Evolutionary conservation across 2,329 filamentous ascomycete genomes (phyloP).

Genomic region (Paradendryphiella salina): DNA sequence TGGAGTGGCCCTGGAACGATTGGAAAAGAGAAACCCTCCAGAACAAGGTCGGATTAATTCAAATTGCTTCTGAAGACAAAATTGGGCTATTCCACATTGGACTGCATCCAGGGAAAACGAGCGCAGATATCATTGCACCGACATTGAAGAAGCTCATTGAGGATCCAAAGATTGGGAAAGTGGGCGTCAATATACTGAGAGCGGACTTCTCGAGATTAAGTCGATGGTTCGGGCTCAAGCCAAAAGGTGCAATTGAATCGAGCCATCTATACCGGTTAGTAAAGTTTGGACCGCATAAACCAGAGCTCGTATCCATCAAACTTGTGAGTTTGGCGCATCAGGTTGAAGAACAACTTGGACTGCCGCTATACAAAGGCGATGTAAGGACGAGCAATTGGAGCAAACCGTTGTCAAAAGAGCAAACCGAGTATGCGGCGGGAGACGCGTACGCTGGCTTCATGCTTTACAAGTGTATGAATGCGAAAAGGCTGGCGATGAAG

Average conservation of each 20-base stretch:
- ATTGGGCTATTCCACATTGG: conserved; percentile 84
- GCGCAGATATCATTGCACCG: conserved; percentile 66
- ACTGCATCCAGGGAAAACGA: conserved; percentile 50
- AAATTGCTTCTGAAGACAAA: conserved; percentile 74
- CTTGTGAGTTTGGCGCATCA: conserved; percentile 69
- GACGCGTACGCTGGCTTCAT: conserved; percentile 85
- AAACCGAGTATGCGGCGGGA: conserved; percentile 75
- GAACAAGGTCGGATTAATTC: conserved; percentile 77
- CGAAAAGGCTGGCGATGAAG: conserved; percentile 58
- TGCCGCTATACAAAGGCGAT: conserved; percentile 79
- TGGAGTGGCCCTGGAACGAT: conserved; percentile 73
- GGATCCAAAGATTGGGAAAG: conserved; percentile 69
- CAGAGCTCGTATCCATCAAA: conserved; percentile 40
- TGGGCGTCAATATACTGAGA: conserved; percentile 70
- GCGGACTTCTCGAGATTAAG: conserved; percentile 67
- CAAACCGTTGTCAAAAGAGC: conserved; percentile 60
- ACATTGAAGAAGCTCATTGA: conserved; percentile 73
- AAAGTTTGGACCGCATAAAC: conserved; percentile 62
- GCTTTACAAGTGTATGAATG: conserved; percentile 72
- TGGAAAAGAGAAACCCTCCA: conserved; percentile 57
- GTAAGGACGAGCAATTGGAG: conserved; percentile 80
- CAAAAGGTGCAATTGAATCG: conserved; percentile 74
- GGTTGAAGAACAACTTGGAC: conserved; percentile 68
- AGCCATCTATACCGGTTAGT: conserved; percentile 81
- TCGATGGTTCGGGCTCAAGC: conserved; percentile 66